Conservation (phyloP, 2,329 filamentous ascomycete species). For the Eutypa lata region DNA sequence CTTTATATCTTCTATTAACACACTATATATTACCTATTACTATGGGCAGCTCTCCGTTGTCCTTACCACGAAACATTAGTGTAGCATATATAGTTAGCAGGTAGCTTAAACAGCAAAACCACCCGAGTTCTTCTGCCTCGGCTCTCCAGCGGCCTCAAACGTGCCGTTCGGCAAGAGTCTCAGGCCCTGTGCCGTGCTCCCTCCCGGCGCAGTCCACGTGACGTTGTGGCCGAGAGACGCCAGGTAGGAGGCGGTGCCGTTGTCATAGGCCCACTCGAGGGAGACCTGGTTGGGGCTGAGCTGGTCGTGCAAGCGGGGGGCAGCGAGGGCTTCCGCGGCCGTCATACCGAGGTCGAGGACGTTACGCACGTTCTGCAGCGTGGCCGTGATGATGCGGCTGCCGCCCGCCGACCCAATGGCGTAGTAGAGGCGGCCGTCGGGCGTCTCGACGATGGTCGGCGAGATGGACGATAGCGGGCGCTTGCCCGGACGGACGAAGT, state of each 20-base stretch:
- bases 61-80: neutral
- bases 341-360: slow-evolving; percentile 67
- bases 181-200: slow-evolving; percentile 72
- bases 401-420: slow-evolving; percentile 78
- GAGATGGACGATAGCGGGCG: slow-evolving; percentile 75
- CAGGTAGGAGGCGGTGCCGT: slow-evolving; percentile 66
- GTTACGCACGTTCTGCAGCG: slow-evolving; percentile 73
- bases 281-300: slow-evolving; percentile 64
- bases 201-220: slow-evolving; percentile 62
- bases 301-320: slow-evolving; percentile 79
- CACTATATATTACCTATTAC: neutral
- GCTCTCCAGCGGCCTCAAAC: slow-evolving; percentile 81
- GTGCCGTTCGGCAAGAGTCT: slow-evolving; percentile 58
- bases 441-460: slow-evolving; percentile 71
- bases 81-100: no score
- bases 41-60: neutral
- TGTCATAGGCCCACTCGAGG: slow-evolving; percentile 73
- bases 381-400: slow-evolving; percentile 78
- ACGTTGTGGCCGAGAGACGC: slow-evolving; percentile 68
- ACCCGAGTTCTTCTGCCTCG: slow-evolving; percentile 72
- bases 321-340: slow-evolving; percentile 58
- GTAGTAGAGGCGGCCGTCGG: slow-evolving; percentile 67
- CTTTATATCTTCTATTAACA: no score
- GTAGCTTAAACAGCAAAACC: slow-evolving; percentile 50
- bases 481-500: slow-evolving; percentile 75